Base-by-base conservation (phyloP, 768 basidiomycete genomes). In the Boletus vinaceobasis region DNA sequence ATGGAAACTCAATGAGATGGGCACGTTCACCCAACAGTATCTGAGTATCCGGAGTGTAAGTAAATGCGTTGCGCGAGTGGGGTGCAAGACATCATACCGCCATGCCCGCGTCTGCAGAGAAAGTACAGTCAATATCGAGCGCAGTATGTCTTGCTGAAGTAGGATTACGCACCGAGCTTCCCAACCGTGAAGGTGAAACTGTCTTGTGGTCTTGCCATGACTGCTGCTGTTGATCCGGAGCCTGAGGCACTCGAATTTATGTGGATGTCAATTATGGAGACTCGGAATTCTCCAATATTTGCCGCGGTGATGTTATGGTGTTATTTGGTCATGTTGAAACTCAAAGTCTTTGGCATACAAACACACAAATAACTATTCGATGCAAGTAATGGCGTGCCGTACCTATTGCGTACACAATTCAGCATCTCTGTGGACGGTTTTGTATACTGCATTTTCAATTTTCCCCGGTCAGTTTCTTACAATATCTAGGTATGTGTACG, bases 1-100 rank as follows among this genome's bases (percentile, higher is more conserved):
- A 98, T 1, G 97, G 97, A 71, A 98, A 99, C 72, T 99, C 96
- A 63, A 99, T 96, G 35, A 98, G 80, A 66, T 98, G 96, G 17
- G 95, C 95, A 40, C 93, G 83, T 70, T 92, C 93, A 15, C 96
- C 94, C 14, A 98, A 80, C 2, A 96, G 81, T 60, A 97, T 95
- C 93, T 93, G 21, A 40, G 11, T 17, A 40, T 26, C 38, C 15
- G 19, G 40, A 37, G 42, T 5, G 33, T 58, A 38, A 59, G 47
- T 29, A 21, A 53, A 53, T 50, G 15, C 17, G 39, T 33, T 40
- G 32, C 27, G 29, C 51, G 27, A 44, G 47, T 53, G 27, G 42
- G 31, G 32, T 32, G 19, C 48, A 26, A 37, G 26, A 43, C 21
- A 44, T 60, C 75, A 65, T 76, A 94, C 93, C 70, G 93, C 93